A percentile compares a stretch with the other conserved stretches of the same genome.
Conservation (phyloP, 768 basidiomycete genomes). For the Dictyophora rubrovolvata region DNA sequence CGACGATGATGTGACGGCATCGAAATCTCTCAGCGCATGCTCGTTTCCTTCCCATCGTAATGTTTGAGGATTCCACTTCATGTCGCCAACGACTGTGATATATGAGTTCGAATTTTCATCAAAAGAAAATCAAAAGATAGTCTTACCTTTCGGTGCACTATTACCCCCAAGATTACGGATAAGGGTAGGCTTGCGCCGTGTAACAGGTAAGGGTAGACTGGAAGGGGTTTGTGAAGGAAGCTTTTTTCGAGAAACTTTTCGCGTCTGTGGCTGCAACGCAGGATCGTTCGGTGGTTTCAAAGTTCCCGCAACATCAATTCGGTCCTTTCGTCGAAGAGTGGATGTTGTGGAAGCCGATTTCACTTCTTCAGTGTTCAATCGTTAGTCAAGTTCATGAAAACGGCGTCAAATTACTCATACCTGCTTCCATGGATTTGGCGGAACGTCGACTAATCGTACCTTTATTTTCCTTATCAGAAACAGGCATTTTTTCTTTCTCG, state of each 20-base stretch:
- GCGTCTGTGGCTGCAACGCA: slow-evolving; percentile 25
- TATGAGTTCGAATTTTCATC: background rate
- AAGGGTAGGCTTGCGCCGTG: slow-evolving; percentile 68
- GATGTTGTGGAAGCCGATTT: slow-evolving; percentile 32
- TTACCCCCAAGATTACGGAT: slow-evolving; percentile 74
- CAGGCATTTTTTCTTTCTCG: slow-evolving; percentile 23
- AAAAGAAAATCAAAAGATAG: background rate
- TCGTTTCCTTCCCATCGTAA: slow-evolving; percentile 98
- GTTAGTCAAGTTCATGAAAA: background rate
- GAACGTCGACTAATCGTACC: slow-evolving; percentile 50
- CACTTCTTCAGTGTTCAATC: background rate
- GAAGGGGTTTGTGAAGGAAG: slow-evolving; percentile 26
- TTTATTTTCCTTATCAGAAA: slow-evolving; percentile 31
- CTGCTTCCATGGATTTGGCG: slow-evolving; percentile 16
- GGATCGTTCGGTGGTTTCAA: slow-evolving; percentile 23
- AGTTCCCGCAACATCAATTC: slow-evolving; percentile 39
- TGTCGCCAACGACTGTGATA: slow-evolving; percentile 78
- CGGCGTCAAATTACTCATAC: background rate
- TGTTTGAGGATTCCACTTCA: slow-evolving; percentile 91
- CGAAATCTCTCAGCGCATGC: slow-evolving; percentile 81
- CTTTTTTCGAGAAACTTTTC: slow-evolving; percentile 30
- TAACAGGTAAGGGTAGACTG: slow-evolving; percentile 33
- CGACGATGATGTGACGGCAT: slow-evolving; percentile 65
- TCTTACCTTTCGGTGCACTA: slow-evolving; percentile 61
- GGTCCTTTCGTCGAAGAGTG: slow-evolving; percentile 45